Conservation (phyloP, 2,329 filamentous ascomycete genomes). For the Colletotrichum abscissum region DNA sequence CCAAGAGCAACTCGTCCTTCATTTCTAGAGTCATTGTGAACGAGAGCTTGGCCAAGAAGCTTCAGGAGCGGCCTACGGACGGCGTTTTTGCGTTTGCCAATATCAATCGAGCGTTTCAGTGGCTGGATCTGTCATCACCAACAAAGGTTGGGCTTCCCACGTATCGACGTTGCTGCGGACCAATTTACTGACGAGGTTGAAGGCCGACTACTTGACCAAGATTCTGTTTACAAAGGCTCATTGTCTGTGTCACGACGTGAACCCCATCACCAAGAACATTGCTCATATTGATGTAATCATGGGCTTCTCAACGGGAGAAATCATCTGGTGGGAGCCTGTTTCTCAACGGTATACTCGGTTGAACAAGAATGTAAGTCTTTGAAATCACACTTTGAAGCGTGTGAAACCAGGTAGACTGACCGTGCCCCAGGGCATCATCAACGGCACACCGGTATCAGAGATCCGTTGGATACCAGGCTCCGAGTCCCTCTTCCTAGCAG, state of each 20-base stretch:
- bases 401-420: slow-evolving; percentile 20
- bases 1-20: slow-evolving; percentile 98
- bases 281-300: slow-evolving; percentile 91
- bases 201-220: slow-evolving; percentile 93
- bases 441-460: slow-evolving; percentile 83
- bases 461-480: slow-evolving; percentile 96
- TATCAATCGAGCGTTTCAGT: slow-evolving; percentile 94
- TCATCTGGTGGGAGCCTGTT: slow-evolving; percentile 98
- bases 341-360: slow-evolving; percentile 94
- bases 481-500: slow-evolving; percentile 91
- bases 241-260: slow-evolving; percentile 93
- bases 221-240: slow-evolving; percentile 97
- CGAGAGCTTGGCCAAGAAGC: slow-evolving; percentile 80
- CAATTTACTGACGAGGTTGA: slow-evolving; percentile 38
- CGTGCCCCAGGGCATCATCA: slow-evolving; percentile 79
- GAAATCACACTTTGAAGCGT: neutral
- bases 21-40: slow-evolving; percentile 96
- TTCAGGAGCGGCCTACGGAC: slow-evolving; percentile 81
- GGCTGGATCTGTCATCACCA: slow-evolving; percentile 81
- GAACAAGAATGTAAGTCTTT: slow-evolving; percentile 84
- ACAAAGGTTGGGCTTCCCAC: slow-evolving; percentile 22
- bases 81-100: slow-evolving; percentile 94
- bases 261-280: slow-evolving; percentile 80
- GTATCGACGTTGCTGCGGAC: slow-evolving; percentile 33
- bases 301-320: slow-evolving; percentile 95